These are phyloP conservation scores for Fibroporia radiculosa DNA, from an alignment of 768 basidiomycete species.

Conservation along the genomic window DNA sequence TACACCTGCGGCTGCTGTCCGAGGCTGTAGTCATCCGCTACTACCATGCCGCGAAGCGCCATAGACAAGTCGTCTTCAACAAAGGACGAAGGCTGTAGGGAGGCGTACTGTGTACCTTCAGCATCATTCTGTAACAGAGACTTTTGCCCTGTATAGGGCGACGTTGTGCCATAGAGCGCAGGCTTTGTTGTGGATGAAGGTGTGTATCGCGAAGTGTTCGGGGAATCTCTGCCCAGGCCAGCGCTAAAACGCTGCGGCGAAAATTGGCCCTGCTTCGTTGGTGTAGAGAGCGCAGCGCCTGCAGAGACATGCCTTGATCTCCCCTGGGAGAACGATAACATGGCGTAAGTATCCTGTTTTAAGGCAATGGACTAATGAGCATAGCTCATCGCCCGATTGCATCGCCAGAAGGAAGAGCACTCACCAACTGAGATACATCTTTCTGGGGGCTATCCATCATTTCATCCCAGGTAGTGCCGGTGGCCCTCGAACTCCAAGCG, in stretches of 20 bases:
- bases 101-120: constrained; percentile 26
- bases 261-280: constrained; percentile 38
- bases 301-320: constrained; percentile 12
- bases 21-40: constrained; percentile 43
- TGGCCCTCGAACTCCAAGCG: constrained; percentile 43
- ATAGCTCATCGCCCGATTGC: not conserved
- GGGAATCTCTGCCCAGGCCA: constrained; percentile 33
- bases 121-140: constrained; percentile 12
- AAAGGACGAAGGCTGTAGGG: constrained; percentile 29
- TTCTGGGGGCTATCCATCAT: constrained; percentile 38
- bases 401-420: constrained; percentile 12
- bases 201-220: constrained; percentile 33
- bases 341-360: not conserved
- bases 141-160: constrained; percentile 25
- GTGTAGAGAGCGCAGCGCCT: constrained; percentile 7
- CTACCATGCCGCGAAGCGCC: constrained; percentile 53
- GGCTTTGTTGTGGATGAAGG: constrained; percentile 35
- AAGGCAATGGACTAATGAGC: not conserved
- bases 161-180: constrained; percentile 21
- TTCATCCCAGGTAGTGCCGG: constrained; percentile 58
- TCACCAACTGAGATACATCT: constrained; percentile 42
- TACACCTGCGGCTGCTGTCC: constrained; percentile 23
- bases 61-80: constrained; percentile 49
- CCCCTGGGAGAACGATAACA: constrained; percentile 4
- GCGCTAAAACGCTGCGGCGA: constrained; percentile 50